Conservation (phyloP, 257 asterid genomes). For the Haberlea rhodopensis region DNA sequence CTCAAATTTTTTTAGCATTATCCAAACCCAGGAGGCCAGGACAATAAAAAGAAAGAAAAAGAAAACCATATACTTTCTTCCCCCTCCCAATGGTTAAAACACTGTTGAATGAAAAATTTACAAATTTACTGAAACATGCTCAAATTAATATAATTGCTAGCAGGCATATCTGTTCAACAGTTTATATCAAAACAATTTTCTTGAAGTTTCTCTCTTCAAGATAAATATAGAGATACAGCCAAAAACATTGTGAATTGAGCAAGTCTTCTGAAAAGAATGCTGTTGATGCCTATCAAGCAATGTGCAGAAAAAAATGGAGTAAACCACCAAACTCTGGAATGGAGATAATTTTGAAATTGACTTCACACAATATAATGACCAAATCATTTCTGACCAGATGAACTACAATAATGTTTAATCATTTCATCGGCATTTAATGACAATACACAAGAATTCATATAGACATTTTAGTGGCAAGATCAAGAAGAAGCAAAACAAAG, state of each 20-base stretch:
- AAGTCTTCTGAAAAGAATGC: not conserved
- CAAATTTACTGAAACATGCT: not conserved
- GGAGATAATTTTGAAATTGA: not conserved
- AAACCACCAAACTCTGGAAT: not conserved
- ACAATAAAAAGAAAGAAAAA: slow-evolving; percentile 3
- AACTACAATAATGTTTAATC: slow-evolving; percentile 5
- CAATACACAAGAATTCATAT: not conserved
- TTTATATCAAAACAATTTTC: not conserved
- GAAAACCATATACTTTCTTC: slow-evolving; percentile 6
- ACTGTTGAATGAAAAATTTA: not conserved
- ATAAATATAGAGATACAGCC: not conserved
- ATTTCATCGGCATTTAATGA: slow-evolving; percentile 10
- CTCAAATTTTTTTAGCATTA: not conserved
- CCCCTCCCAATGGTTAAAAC: not conserved
- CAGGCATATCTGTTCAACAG: not conserved
- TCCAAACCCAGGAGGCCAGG: not conserved
- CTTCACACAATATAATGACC: not conserved
- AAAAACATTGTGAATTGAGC: not conserved
- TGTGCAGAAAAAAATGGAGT: not conserved
- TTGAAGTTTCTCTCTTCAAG: not conserved
- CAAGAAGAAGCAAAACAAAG: slow-evolving; percentile 5
- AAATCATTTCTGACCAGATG: not conserved
- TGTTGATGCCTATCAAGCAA: not conserved
- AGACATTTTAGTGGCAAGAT: slow-evolving; percentile 8
- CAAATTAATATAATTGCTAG: not conserved